Evolutionary conservation across 257 asterid species (phyloP).

Genomic region (Nicotiana tomentosiformis): DNA sequence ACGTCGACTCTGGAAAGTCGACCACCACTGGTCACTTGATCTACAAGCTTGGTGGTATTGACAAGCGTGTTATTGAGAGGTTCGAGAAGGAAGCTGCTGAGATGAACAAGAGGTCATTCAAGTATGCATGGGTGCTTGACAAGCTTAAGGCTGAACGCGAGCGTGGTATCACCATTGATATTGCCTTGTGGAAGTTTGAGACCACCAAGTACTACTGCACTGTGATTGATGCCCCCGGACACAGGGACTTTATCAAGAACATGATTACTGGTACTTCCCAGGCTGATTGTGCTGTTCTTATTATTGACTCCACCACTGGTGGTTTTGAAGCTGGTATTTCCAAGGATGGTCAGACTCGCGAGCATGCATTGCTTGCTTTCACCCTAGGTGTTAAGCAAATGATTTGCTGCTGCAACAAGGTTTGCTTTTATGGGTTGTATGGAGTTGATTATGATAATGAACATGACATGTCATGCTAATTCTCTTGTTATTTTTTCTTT

Average conservation of each 20-base stretch:
- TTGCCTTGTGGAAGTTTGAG: slow-evolving; percentile 88
- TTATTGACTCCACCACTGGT: slow-evolving; percentile 84
- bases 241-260: slow-evolving; percentile 78
- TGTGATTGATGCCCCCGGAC: slow-evolving; percentile 88
- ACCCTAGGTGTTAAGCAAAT: slow-evolving; percentile 82
- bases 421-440: not conserved
- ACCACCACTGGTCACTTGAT: slow-evolving; percentile 52
- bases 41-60: slow-evolving; percentile 86
- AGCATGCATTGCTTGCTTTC: slow-evolving; percentile 77
- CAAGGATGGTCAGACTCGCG: slow-evolving; percentile 88
- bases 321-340: slow-evolving; percentile 89
- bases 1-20: slow-evolving; percentile 47
- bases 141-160: slow-evolving; percentile 93
- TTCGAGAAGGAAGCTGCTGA: slow-evolving; percentile 88
- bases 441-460: no score
- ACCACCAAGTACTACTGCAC: slow-evolving; percentile 86
- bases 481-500: no score
- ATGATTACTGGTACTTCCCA: slow-evolving; percentile 89
- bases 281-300: slow-evolving; percentile 82
- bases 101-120: slow-evolving; percentile 87
- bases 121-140: slow-evolving; percentile 88
- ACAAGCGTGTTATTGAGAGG: slow-evolving; percentile 83
- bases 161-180: slow-evolving; percentile 86
- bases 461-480: no score
- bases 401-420: slow-evolving; percentile 85